Base-by-base conservation (phyloP, 169 alveolate species). In the Plasmodium fragile region DNA sequence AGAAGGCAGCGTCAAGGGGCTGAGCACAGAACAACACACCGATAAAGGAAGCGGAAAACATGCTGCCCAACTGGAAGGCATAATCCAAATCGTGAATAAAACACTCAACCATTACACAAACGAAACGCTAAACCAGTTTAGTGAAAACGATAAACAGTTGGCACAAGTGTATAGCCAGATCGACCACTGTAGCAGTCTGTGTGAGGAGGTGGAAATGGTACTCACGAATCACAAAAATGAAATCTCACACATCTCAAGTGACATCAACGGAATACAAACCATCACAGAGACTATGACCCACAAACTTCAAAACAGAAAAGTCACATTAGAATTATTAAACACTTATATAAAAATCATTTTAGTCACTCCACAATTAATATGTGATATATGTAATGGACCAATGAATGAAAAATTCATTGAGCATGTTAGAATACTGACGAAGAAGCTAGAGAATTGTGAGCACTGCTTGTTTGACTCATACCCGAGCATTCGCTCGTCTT, bases 281-380 rank as follows among this genome's bases (percentile, higher is more conserved):
- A 89, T 95, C 32, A 95, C 97, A 13, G 84, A 92, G n/a, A 95
- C 78, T 65, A 71, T 96, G 72, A 73, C 92, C n/a, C 55, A 77
- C 18, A 87, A 96, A 55, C 83, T 96, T 32, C 92, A 95, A 10
- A 96, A 96, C 77, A 80, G 97, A 34, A 84, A 80, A 83, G 18
- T 82, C 55, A 83, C 92, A n/a, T 36, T 95, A n/a, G 95, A 96
- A 34, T 82, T 92, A 39, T 82, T 96, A 77, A 79, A 95, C 79
- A 52, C 82, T 2, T 96, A 84, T 87, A 93, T 96, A 5, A 94
- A 93, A 52, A 96, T 93, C 4, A 83, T 96, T 55, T 32, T 95
- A 25, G 90, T 96, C 4, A 83, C 97, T 2, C 97, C 97, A 16
- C 70, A 84, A 28, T 41, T 96, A 91, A 95, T 95, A 25, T 81